Conservation (phyloP, 2,329 filamentous ascomycete species). For the Leptographium wingfieldii region DNA sequence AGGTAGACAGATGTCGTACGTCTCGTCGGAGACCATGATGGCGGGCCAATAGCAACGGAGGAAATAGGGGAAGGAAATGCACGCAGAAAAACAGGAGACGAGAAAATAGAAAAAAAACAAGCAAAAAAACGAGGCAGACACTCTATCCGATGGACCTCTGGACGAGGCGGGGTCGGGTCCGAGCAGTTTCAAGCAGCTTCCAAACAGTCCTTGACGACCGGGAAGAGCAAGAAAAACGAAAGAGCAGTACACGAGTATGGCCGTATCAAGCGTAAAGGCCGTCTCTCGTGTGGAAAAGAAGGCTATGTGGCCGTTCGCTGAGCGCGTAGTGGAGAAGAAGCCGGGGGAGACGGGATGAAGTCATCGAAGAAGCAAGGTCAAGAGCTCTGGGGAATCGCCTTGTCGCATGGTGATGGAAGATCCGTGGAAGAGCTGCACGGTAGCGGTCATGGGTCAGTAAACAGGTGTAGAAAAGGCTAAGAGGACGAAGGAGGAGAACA, state of each 20-base stretch:
- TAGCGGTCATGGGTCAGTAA: neutral
- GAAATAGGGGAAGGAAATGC: neutral
- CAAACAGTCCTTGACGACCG: neutral
- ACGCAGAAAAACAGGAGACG: neutral
- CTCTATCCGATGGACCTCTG: neutral
- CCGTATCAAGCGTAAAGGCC: neutral
- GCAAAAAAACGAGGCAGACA: neutral
- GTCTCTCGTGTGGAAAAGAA: neutral
- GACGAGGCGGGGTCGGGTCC: neutral
- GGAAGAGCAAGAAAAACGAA: neutral
- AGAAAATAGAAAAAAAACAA: neutral
- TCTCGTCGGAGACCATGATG: constrained; percentile 81
- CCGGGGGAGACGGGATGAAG: neutral
- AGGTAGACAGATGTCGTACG: constrained; percentile 83
- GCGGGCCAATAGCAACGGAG: constrained; percentile 9
- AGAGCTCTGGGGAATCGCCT: constrained; percentile 1
- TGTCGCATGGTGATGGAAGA: constrained; percentile 6
- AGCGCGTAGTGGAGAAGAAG: neutral
- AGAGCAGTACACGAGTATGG: neutral
- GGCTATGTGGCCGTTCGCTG: neutral
- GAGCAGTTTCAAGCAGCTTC: neutral
- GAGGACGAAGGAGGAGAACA: neutral
- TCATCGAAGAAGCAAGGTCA: constrained; percentile 5
- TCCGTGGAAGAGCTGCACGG: neutral
- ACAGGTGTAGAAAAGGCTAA: neutral